Conservation (phyloP, 345 rosid species). For the Punica granatum region DNA sequence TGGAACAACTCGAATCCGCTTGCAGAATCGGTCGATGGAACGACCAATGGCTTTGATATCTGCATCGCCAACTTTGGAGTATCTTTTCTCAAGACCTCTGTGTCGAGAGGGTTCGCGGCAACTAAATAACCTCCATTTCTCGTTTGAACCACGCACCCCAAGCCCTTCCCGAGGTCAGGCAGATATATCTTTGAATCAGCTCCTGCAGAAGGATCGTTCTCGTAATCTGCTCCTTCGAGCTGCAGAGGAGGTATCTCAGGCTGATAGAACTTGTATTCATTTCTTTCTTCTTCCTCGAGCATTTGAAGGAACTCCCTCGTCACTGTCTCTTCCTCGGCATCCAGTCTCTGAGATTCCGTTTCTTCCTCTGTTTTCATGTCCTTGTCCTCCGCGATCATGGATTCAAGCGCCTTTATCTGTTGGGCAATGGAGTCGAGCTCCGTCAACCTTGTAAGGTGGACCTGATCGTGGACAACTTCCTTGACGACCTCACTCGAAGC, state of each 20-base stretch:
- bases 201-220: constrained; percentile 23
- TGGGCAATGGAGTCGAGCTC: constrained; percentile 87
- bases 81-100: constrained; percentile 53
- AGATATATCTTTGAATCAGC: constrained; percentile 52
- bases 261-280: constrained; percentile 26
- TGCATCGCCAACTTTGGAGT: constrained; percentile 90
- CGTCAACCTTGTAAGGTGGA: constrained; percentile 47
- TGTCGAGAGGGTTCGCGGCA: constrained; percentile 75
- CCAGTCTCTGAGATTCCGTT: constrained; percentile 54
- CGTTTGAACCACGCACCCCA: constrained; percentile 85
- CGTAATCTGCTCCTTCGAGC: constrained; percentile 37
- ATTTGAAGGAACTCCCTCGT: constrained; percentile 82
- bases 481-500: constrained; percentile 56
- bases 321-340: constrained; percentile 75
- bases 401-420: constrained; percentile 90
- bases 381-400: constrained; percentile 60
- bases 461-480: constrained; percentile 57
- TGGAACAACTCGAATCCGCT: constrained; percentile 76
- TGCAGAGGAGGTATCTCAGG: constrained; percentile 39
- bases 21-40: constrained; percentile 22
- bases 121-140: constrained; percentile 86
- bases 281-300: constrained; percentile 63
- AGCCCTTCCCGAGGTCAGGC: constrained; percentile 81
- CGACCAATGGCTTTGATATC: constrained; percentile 68
- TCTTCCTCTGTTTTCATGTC: constrained; percentile 31